Conservation (phyloP, 345 rosid species). For the Abelmoschus esculentus region DNA sequence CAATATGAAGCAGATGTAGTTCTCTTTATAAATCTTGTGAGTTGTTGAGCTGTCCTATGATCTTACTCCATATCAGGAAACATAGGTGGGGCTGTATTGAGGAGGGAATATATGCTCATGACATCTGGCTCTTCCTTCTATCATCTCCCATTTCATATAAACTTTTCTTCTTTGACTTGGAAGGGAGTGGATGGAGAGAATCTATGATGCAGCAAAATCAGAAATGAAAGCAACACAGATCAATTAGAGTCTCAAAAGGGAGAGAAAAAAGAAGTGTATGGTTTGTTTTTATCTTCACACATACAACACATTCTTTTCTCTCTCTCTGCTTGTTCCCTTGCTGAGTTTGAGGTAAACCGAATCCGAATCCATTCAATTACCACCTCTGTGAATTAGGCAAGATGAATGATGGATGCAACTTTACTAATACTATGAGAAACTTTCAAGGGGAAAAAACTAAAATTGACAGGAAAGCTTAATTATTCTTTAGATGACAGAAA, state of each 20-base stretch:
- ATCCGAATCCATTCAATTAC: not conserved
- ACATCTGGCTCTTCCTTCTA: slow-evolving; percentile 43
- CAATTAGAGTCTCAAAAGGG: slow-evolving; percentile 43
- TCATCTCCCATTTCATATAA: slow-evolving; percentile 25
- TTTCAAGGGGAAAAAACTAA: slow-evolving; percentile 1
- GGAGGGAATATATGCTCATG: slow-evolving; percentile 73
- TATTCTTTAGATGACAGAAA: slow-evolving; percentile 26
- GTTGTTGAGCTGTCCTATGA: slow-evolving; percentile 37
- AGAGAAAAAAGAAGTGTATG: slow-evolving; percentile 58
- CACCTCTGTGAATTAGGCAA: slow-evolving; percentile 28
- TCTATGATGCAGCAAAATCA: slow-evolving; percentile 55
- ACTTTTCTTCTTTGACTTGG: slow-evolving; percentile 48
- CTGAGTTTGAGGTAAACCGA: slow-evolving; percentile 1
- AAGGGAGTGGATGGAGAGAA: slow-evolving; percentile 26
- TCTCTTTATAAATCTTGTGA: slow-evolving; percentile 36
- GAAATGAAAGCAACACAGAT: slow-evolving; percentile 30
- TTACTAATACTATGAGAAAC: slow-evolving; percentile 26
- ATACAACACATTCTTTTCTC: slow-evolving; percentile 6
- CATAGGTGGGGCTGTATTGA: slow-evolving; percentile 62
- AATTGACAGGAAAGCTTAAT: slow-evolving; percentile 12
- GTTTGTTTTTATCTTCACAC: slow-evolving; percentile 40
- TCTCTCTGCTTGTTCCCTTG: slow-evolving; percentile 38
- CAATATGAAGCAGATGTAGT: slow-evolving; percentile 21
- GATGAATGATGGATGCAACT: slow-evolving; percentile 37
- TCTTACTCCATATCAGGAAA: slow-evolving; percentile 72